Evolutionary conservation across 2,329 filamentous ascomycete genomes (phyloP).

Genomic region (Bertia moriformis): DNA sequence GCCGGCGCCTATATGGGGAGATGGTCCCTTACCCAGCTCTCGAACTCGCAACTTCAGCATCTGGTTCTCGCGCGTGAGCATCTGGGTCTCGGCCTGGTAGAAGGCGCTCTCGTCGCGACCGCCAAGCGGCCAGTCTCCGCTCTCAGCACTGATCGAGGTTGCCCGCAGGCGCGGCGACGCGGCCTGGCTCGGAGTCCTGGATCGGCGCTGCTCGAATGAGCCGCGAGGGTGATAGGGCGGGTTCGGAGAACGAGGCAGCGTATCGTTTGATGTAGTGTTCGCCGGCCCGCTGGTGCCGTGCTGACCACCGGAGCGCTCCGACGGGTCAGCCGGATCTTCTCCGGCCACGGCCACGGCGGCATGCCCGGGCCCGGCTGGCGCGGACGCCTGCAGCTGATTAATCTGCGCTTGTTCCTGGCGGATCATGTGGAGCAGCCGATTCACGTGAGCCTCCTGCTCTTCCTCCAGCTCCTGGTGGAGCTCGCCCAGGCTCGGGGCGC

Average conservation of each 20-base stretch:
- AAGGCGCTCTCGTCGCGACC: constrained; percentile 27
- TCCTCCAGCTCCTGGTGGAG: constrained; percentile 32
- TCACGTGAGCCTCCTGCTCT: constrained; percentile 35
- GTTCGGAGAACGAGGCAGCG: constrained; percentile 34
- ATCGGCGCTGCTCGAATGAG: constrained; percentile 27
- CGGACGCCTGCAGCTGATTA: constrained; percentile 18
- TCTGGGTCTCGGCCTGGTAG: constrained; percentile 29
- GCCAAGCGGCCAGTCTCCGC: constrained; percentile 35
- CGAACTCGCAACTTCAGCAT: constrained; percentile 27
- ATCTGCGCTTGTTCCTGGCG: constrained; percentile 27
- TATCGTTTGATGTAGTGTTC: constrained; percentile 21
- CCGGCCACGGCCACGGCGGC: constrained; percentile 25
- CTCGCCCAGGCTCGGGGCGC: constrained; percentile 28
- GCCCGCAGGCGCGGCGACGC: constrained; percentile 17
- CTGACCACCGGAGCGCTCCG: constrained; percentile 17
- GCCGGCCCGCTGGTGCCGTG: not conserved
- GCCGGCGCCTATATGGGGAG: no score
- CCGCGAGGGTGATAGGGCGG: no score
- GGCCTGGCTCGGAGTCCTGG: constrained; percentile 16
- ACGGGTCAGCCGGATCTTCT: no score
- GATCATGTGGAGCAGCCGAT: constrained; percentile 30
- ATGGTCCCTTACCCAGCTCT: constrained; percentile 20
- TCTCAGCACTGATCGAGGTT: constrained; percentile 35
- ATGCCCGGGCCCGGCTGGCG: constrained; percentile 10
- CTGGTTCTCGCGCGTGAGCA: constrained; percentile 27